Base-by-base conservation (phyloP, 2,329 filamentous ascomycete genomes). In the Paradendryphiella salina region DNA sequence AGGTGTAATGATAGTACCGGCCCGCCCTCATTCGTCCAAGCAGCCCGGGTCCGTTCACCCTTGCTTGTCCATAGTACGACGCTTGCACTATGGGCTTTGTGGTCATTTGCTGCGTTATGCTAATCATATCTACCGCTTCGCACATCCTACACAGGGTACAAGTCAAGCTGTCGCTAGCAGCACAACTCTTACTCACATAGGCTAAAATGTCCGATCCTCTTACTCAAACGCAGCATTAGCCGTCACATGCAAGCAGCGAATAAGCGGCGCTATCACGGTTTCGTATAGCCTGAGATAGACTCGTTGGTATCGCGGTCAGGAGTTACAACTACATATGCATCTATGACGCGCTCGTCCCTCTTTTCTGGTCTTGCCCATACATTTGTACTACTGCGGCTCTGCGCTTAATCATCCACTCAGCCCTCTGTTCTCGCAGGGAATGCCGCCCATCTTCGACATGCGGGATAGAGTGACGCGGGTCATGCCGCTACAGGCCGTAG, bases 61-160 rank as follows among this genome's bases (percentile, higher is more conserved):
- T 66, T 66, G 64, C 64, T 57, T 57, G 38, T 46, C 62, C 40
- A 54, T 49, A 55, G 60, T 66, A 63, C 59, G 57, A 67, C 59
- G 57, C 57, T 56, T 57, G 50, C 49, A 52, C 44, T 52, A 52
- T 52, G 45, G 26, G 38, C 42, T 15, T 31, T 52, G 46, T 40
- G 47, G 58, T 61, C 56, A 57, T 54, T 54, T 54, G 55, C 54
- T 59, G 38, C 26, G 44, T 64, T 63, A 62, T 65, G 57, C 57
- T 52, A 61, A 60, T 57, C 55, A 56, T 29, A 54, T 46, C 40
- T 50, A 44, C 45, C 26, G 45, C 23, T 28, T 28, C 36, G 42
- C 10, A 14, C 35, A 40, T 41, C 50, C 31, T 40, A 35, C 41
- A 45, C 31, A 40, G 46, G 37, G 47, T 54, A 54, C 52, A 54